A percentile compares a stretch with the other conserved stretches of the same genome.
phyloP scores from a whole-genome alignment of 148 eudicot genomes.

The Rhododendron ferrugineum region DNA sequence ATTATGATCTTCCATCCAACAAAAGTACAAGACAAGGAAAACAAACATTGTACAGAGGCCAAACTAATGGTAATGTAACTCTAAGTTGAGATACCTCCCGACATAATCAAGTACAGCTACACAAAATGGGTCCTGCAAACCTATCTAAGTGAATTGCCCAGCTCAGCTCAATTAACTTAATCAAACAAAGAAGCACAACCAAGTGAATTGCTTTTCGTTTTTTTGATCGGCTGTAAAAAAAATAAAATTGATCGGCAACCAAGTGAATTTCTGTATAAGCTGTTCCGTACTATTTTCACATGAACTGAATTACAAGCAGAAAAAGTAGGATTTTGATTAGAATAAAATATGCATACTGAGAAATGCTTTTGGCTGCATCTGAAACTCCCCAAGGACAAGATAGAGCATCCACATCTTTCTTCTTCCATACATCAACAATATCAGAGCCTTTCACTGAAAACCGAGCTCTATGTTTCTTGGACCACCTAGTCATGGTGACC shows the following conservation, averaged over 20 bases:
- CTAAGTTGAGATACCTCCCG: background rate
- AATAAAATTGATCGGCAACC: background rate
- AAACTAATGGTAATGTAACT: background rate
- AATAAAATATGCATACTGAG: conserved; percentile 1
- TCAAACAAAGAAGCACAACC: background rate
- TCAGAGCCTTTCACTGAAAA: conserved; percentile 36
- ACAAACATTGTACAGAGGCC: background rate
- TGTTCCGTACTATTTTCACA: background rate
- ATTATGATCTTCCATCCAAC: background rate
- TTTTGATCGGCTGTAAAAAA: too few species aligned
- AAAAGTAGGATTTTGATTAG: conserved; percentile 6
- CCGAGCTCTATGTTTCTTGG: conserved; percentile 44
- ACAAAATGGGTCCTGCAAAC: background rate
- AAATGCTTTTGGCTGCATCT: conserved; percentile 34
- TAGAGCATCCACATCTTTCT: conserved; percentile 39
- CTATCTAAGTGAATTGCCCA: background rate
- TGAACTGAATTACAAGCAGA: background rate
- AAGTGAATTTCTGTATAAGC: background rate
- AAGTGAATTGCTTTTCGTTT: background rate
- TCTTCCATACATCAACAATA: conserved; percentile 53
- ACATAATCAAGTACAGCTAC: background rate
- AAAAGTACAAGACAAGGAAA: background rate
- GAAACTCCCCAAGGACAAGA: conserved; percentile 66
- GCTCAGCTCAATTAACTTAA: background rate
- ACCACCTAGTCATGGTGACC: conserved; percentile 76